A percentile compares a stretch with the other conserved stretches of the same genome.
phyloP scores from a whole-genome alignment of 768 basidiomycete genomes.

The Sistotremastrum niveocremeum region DNA sequence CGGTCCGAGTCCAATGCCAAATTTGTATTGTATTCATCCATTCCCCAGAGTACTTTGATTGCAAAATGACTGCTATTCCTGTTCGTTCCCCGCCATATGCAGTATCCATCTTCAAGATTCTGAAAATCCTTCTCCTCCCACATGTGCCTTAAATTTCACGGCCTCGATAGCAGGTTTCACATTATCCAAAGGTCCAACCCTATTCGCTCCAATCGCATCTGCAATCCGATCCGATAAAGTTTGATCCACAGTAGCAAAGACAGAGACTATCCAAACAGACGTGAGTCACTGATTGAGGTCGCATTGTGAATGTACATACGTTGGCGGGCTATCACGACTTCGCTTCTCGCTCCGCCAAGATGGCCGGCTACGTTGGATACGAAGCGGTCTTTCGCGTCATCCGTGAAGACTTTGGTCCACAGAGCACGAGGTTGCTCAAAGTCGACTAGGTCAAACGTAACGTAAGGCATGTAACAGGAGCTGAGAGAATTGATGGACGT shows the following conservation, averaged over 20 bases:
- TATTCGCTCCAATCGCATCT: constrained; percentile 47
- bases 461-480: not conserved
- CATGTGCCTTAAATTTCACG: constrained; percentile 29
- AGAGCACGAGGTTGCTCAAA: constrained; percentile 73
- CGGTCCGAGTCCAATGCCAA: too few relatives aligned
- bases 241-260: constrained; percentile 71
- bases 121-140: too few relatives aligned
- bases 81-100: too few relatives aligned
- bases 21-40: too few relatives aligned
- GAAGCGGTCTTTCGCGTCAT: constrained; percentile 43
- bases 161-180: constrained; percentile 50
- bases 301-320: constrained; percentile 29
- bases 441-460: constrained; percentile 37
- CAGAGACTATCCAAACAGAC: constrained; percentile 35
- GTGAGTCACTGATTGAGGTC: not conserved
- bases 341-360: constrained; percentile 45
- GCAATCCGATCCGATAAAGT: constrained; percentile 65
- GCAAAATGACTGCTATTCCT: too few relatives aligned
- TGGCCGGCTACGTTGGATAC: constrained; percentile 56
- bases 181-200: constrained; percentile 38
- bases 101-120: too few relatives aligned
- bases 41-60: too few relatives aligned
- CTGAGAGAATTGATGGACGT: constrained; percentile 16
- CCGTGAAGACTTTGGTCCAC: constrained; percentile 55
- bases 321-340: constrained; percentile 46